These are phyloP conservation scores for Fragaria ananassa DNA, from an alignment of 306 rosid species.

Conservation along the genomic window DNA sequence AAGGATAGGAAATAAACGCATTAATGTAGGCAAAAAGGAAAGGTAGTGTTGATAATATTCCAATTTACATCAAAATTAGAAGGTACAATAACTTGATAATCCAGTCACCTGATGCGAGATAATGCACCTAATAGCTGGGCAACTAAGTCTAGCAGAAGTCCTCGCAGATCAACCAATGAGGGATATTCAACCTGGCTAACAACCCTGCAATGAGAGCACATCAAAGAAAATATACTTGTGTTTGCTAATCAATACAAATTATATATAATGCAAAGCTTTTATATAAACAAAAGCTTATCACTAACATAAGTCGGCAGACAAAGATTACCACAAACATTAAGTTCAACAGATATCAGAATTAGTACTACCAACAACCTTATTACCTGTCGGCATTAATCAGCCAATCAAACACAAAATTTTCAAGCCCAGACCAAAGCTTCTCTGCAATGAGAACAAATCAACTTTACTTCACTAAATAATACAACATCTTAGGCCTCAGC, in stretches of 20 bases:
- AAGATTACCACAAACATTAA: neutral
- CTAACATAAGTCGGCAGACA: neutral
- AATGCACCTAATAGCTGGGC: constrained; percentile 97
- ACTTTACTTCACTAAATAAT: neutral
- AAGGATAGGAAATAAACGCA: neutral
- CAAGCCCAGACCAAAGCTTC: constrained; percentile 99
- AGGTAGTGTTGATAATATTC: neutral
- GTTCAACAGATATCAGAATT: constrained; percentile 9
- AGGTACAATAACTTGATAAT: constrained; percentile 7
- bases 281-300: neutral
- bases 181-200: constrained; percentile 99
- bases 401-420: constrained; percentile 98
- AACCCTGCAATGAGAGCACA: constrained; percentile 70
- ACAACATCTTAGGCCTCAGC: neutral
- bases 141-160: constrained; percentile 96
- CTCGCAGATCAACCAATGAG: constrained; percentile 93
- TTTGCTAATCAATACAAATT: constrained; percentile 2
- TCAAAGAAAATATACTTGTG: neutral
- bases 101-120: constrained; percentile 90
- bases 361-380: constrained; percentile 21
- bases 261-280: neutral
- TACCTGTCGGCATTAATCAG: constrained; percentile 97
- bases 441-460: constrained; percentile 44
- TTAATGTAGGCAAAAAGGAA: neutral
- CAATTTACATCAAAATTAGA: neutral